Base-by-base conservation (phyloP, 2,329 filamentous ascomycete genomes). In the Ophiostoma novo-ulmi region DNA sequence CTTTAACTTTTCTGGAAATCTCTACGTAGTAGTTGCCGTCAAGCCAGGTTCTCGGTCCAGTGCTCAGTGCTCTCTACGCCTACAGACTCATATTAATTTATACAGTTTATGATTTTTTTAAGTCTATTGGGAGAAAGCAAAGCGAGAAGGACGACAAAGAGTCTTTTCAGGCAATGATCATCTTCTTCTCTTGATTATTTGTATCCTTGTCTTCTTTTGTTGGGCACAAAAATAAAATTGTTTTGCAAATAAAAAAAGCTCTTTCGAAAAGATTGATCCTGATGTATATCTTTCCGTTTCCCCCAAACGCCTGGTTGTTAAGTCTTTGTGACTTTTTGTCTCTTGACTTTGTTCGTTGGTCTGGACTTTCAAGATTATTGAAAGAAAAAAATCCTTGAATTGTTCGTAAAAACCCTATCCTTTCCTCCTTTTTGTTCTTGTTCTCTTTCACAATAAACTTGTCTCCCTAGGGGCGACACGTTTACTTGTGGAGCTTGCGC, bases 401-500 rank as follows among this genome's bases (percentile, higher is more conserved):
- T 39, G 67, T 39, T 68, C 67, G 67, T 69, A 69, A 52, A 41
- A 64, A 64, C 65, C 65, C 36, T 67, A 67, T 55, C 39, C 67
- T 36, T 65, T 66, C 55, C 61, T 52, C 36, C 39, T 67, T 41
- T 66, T 67, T 48, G 26, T 26, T 41, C 13, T 67, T 22, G 26
- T 41, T 11, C 36, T 3, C 22, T 41, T 22, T 31, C 31, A 5
- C 20, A 17, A n/a, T n/a, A 58, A 58, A 26, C 52, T 11, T 11
- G n/a, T 58, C 52, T 22, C 11, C 52, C n/a, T 58, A 58, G 17
- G 39, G 14, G 65, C n/a, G 65, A 48, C 17, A 22, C 65, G 73
- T 87, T 87, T 97, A 98, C 89, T 97, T 98, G 90, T 95, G 92
- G 84, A 98, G 93, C 86, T 94, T 94, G 87, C 92, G 92, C 91